These are phyloP conservation scores for Oleoguttula mirabilis DNA, from an alignment of 495 filamentous ascomycete species.

Conservation along the genomic window DNA sequence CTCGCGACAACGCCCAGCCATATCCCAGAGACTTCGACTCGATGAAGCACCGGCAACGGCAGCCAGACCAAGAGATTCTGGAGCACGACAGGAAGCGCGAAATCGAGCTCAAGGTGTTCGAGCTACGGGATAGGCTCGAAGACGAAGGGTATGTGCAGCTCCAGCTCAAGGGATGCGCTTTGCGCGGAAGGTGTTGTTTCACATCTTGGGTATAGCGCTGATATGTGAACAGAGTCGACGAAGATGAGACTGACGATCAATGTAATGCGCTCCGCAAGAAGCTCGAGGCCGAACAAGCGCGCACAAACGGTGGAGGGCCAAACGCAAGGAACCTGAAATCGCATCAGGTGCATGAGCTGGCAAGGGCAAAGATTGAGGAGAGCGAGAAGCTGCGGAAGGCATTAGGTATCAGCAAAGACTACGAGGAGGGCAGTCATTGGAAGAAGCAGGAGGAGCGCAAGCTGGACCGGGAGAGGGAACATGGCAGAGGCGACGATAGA, in stretches of 20 bases:
- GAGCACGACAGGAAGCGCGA: conserved; percentile 84
- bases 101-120: conserved; percentile 84
- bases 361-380: conserved; percentile 92
- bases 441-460: conserved; percentile 58
- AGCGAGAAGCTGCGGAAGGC: conserved; percentile 80
- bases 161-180: neutral
- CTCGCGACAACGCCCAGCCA: conserved; percentile 47
- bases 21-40: conserved; percentile 51
- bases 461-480: conserved; percentile 38
- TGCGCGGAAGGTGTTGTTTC: too few relatives aligned
- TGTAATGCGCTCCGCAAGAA: conserved; percentile 54
- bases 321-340: conserved; percentile 55
- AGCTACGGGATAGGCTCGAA: conserved; percentile 77
- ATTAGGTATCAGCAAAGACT: conserved; percentile 76
- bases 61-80: conserved; percentile 82
- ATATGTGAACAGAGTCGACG: conserved; percentile 42
- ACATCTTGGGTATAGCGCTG: too few relatives aligned
- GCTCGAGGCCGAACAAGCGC: conserved; percentile 43
- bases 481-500: neutral
- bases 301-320: conserved; percentile 33
- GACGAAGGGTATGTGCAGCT: conserved; percentile 52
- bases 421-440: conserved; percentile 76
- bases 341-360: conserved; percentile 93
- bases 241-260: conserved; percentile 65
- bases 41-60: conserved; percentile 57